Percentiles rank a stretch among this genome's conserved stretches.
These are phyloP conservation scores for Apiotrichum akiyoshidainum DNA, from an alignment of 1,284 basidiomycete genomes.

Conservation along the genomic window DNA sequence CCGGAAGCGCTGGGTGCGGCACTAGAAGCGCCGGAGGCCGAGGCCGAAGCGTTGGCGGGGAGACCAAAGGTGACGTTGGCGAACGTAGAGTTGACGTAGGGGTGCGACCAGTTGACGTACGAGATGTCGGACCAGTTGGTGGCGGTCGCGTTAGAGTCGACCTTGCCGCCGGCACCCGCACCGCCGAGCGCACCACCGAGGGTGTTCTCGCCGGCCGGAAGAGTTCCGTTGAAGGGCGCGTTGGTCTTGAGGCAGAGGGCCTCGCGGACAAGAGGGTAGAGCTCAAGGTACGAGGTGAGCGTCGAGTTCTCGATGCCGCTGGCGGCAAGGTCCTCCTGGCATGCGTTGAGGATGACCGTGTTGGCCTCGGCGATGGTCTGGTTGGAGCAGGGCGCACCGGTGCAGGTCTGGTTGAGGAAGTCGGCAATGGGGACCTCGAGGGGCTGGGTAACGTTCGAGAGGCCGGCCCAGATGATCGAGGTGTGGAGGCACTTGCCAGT, in stretches of 20 bases:
- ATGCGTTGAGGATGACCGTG: slow-evolving; percentile 28
- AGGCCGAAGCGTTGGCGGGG: neutral
- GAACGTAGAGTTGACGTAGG: neutral
- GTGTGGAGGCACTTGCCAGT: slow-evolving; percentile 29
- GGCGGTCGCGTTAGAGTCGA: neutral
- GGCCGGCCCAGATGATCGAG: slow-evolving; percentile 12
- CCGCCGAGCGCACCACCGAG: too few species aligned
- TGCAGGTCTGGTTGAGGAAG: slow-evolving; percentile 40
- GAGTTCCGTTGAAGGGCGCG: slow-evolving; percentile 25
- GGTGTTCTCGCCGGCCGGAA: neutral
- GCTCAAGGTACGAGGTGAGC: slow-evolving; percentile 26
- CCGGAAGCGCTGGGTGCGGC: neutral
- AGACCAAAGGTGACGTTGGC: neutral
- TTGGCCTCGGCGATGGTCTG: slow-evolving; percentile 34
- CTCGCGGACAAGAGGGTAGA: slow-evolving; percentile 45
- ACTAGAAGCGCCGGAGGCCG: neutral
- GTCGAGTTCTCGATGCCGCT: slow-evolving; percentile 31
- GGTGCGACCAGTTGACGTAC: neutral
- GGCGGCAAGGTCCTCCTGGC: slow-evolving; percentile 34
- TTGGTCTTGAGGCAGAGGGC: slow-evolving; percentile 43
- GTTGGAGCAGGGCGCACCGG: slow-evolving; percentile 38
- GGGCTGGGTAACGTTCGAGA: slow-evolving; percentile 26
- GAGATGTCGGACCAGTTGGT: neutral
- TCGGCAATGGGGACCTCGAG: slow-evolving; percentile 24
- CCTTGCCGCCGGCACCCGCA: too few species aligned